phyloP scores from a whole-genome alignment of 345 rosid genomes.

The Gossypium australe region DNA sequence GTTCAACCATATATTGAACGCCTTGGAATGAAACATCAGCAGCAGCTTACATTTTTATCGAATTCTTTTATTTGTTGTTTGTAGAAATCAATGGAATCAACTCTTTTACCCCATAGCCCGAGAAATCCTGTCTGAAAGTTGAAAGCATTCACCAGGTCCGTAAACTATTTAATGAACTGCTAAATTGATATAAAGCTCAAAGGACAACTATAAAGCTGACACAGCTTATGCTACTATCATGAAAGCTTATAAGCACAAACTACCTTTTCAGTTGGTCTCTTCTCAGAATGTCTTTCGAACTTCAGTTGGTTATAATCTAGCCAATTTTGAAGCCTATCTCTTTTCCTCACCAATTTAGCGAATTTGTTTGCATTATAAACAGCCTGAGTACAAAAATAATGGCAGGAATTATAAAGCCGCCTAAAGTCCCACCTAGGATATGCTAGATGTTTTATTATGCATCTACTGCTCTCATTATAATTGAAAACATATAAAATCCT shows the following conservation, averaged over 20 bases:
- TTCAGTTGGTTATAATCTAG: slow-evolving; percentile 77
- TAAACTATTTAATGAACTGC: neutral
- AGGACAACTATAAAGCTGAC: neutral
- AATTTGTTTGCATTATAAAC: slow-evolving; percentile 79
- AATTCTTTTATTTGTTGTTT: slow-evolving; percentile 48
- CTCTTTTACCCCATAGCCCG: slow-evolving; percentile 73
- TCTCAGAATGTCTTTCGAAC: slow-evolving; percentile 70
- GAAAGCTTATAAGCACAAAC: slow-evolving; percentile 12
- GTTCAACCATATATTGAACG: neutral
- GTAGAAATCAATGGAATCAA: slow-evolving; percentile 83
- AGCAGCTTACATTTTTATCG: slow-evolving; percentile 50
- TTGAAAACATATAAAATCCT: neutral
- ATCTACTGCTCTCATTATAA: neutral
- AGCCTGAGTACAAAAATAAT: slow-evolving; percentile 42
- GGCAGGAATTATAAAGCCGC: neutral
- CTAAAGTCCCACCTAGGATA: neutral
- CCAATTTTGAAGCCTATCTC: slow-evolving; percentile 81
- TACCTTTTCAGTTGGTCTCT: slow-evolving; percentile 76
- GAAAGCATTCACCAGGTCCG: neutral
- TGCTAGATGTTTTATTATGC: neutral
- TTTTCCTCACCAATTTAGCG: slow-evolving; percentile 62
- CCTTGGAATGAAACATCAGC: neutral
- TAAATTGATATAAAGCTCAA: neutral
- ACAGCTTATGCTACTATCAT: neutral
- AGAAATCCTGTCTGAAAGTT: slow-evolving; percentile 64